Conservation (phyloP, 306 rosid genomes). For the Glycine tomentella region DNA sequence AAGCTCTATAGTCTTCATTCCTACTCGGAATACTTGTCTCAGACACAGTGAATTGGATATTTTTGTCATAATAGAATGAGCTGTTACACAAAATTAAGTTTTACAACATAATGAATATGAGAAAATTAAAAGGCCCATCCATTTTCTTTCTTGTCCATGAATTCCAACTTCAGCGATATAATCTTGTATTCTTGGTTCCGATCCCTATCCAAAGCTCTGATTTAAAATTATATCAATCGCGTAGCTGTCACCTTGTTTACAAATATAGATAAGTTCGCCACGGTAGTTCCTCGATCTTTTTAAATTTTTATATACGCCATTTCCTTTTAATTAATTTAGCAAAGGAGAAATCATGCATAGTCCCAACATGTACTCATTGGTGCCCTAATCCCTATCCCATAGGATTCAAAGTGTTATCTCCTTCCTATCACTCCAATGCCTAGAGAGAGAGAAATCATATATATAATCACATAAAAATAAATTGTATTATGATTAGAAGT, state of each 20-base stretch:
- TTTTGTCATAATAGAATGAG: too few species aligned
- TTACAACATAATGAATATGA: too few species aligned
- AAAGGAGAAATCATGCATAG: too few species aligned
- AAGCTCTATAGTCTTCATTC: neutral
- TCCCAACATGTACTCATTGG: neutral
- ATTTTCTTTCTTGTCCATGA: too few species aligned
- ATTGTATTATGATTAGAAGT: too few species aligned
- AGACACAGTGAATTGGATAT: neutral
- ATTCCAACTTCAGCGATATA: neutral
- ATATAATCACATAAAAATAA: too few species aligned
- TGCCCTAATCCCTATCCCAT: neutral
- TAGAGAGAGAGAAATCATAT: too few species aligned
- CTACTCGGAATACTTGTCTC: slow-evolving; percentile 1
- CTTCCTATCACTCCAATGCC: neutral
- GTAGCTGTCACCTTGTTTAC: neutral
- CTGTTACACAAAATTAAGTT: too few species aligned
- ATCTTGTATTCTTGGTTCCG: neutral
- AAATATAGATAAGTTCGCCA: slow-evolving; percentile 22
- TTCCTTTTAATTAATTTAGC: neutral
- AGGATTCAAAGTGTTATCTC: neutral
- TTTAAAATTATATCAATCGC: neutral
- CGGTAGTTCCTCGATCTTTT: neutral
- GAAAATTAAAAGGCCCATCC: too few species aligned
- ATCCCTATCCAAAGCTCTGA: neutral
- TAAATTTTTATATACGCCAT: neutral